A percentile compares a stretch with the other conserved stretches of the same genome.
Conservation (phyloP, 441 rosid species). For the Viola pubescens region DNA sequence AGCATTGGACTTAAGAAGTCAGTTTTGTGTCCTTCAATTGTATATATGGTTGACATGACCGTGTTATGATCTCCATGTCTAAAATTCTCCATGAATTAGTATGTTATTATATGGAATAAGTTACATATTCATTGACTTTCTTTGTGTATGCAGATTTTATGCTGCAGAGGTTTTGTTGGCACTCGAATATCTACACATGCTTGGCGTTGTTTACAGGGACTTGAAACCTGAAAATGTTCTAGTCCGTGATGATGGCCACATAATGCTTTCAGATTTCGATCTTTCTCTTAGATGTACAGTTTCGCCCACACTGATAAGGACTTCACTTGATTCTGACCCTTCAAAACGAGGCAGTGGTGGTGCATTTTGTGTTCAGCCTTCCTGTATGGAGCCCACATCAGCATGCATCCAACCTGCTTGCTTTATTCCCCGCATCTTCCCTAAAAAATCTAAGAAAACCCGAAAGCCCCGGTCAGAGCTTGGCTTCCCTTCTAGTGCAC, state of each 20-base stretch:
- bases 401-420: slow-evolving; percentile 87
- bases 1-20: no score
- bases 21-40: no score
- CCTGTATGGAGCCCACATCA: slow-evolving; percentile 74
- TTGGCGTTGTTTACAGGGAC: slow-evolving; percentile 93
- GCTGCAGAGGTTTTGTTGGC: slow-evolving; percentile 93
- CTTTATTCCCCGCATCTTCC: slow-evolving; percentile 71
- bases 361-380: slow-evolving; percentile 73
- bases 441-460: slow-evolving; percentile 62
- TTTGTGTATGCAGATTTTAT: slow-evolving; percentile 50
- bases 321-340: slow-evolving; percentile 51
- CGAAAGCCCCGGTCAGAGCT: slow-evolving; percentile 46
- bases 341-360: slow-evolving; percentile 43
- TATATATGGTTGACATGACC: background rate
- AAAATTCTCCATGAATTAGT: background rate
- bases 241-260: slow-evolving; percentile 95
- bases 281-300: slow-evolving; percentile 87
- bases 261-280: slow-evolving; percentile 98
- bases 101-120: background rate
- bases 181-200: slow-evolving; percentile 96
- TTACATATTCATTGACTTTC: slow-evolving; percentile 7
- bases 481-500: slow-evolving; percentile 42
- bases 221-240: slow-evolving; percentile 95
- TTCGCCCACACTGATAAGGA: slow-evolving; percentile 76
- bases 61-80: background rate